These are phyloP conservation scores for Erysimum cheiranthoides DNA, from an alignment of 345 rosid species.

Conservation along the genomic window DNA sequence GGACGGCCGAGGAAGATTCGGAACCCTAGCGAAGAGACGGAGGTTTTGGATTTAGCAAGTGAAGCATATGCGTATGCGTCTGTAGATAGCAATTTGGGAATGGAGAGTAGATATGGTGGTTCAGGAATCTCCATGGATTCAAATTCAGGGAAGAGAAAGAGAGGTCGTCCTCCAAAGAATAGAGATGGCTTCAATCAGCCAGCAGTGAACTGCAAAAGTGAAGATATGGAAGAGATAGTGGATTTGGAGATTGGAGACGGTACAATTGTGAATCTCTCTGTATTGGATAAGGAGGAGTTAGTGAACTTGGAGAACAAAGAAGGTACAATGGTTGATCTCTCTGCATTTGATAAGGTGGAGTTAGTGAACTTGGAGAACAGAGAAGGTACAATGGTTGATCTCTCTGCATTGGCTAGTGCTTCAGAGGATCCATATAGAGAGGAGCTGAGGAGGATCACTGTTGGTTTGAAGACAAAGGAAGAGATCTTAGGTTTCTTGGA, in stretches of 20 bases:
- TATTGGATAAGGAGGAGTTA: constrained; percentile 6
- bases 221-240: constrained; percentile 30
- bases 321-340: constrained; percentile 44
- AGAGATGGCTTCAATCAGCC: constrained; percentile 12
- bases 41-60: constrained; percentile 6
- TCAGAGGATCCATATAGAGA: constrained; percentile 58
- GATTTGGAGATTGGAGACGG: constrained; percentile 44
- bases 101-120: constrained; percentile 24
- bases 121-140: constrained; percentile 30
- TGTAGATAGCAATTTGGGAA: constrained; percentile 18
- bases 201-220: not conserved
- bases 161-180: constrained; percentile 68
- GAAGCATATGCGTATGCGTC: not conserved
- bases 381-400: constrained; percentile 51
- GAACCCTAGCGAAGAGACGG: constrained; percentile 36
- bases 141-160: constrained; percentile 56
- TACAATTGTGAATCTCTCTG: constrained; percentile 39
- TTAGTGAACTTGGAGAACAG: constrained; percentile 38
- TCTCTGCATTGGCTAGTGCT: constrained; percentile 36
- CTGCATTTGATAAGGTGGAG: constrained; percentile 8
- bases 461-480: constrained; percentile 53
- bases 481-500: constrained; percentile 60
- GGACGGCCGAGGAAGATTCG: constrained; percentile 65
- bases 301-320: constrained; percentile 42
- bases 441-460: constrained; percentile 63